Evolutionary conservation across 495 filamentous ascomycete genomes (phyloP), one percentile per base, ranked within the genome.

Genomic region (Rostrohypoxylon terebratum): DNA sequence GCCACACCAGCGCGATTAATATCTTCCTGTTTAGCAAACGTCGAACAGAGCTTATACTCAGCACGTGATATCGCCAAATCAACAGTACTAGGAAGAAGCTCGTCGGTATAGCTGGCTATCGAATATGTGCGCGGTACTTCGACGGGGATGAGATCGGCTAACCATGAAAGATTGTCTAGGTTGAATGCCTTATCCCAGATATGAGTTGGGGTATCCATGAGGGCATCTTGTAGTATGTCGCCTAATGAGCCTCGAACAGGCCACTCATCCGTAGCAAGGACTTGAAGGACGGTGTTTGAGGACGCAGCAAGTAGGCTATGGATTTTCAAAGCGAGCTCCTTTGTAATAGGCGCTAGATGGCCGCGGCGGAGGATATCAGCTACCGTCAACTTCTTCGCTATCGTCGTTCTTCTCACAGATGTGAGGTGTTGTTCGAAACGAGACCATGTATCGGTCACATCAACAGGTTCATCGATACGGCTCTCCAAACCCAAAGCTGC

Each of bases 61-160:
- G 83, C 81, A 5, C 84, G 78, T 9, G 83, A 84, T 36, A 86
- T 75, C 2, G 82, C 84, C 18, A 86, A 54, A 58, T 86, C 81
- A 25, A 86, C 77, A 3, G 81, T 79, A n/a, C 76, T 81, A 7
- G 84, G 84, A 7, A 86, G 82, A 23, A 85, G 77, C 63, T 83
- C 83, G 16, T 81, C 67, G 1, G 82, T 80, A 55, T 81, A 74
- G 55, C 77, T 84, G 23, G 83, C 84, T 42, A 86, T 86, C 23
- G 80, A 83, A 47, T 86, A 86, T 0, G 84, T 86, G 16, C 84
- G 78, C 9, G 83, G 84, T 0, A 86, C 80, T 69, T 86, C 83
- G 9, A 85, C 77, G 0, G 77, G 51, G 47, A 86, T 78, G 16
- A 86, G 64, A 28, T 85, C 83, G 3, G 71, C 64, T 0, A 86